These are phyloP conservation scores for Wallacemonas sp. DNA, from an alignment of 208 protist species.

Conservation along the genomic window DNA sequence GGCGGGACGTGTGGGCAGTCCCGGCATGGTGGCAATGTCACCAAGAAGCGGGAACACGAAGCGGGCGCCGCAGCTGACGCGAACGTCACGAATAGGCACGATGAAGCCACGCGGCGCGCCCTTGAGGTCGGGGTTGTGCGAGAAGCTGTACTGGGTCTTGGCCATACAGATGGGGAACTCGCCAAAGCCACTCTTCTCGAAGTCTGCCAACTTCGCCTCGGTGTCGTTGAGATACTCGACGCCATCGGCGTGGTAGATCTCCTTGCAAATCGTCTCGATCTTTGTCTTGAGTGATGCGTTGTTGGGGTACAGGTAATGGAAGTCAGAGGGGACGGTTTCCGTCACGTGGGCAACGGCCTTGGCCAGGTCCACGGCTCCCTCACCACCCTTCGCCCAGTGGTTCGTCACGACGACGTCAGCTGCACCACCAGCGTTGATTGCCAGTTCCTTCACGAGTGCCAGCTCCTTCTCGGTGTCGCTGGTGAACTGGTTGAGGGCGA, in stretches of 20 bases:
- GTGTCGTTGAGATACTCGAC: constrained; percentile 90
- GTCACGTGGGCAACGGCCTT: constrained; percentile 80
- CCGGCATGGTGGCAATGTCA: constrained; percentile 94
- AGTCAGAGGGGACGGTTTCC: constrained; percentile 56
- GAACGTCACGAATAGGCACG: constrained; percentile 94
- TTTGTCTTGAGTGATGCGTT: constrained; percentile 92
- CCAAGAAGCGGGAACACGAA: constrained; percentile 96
- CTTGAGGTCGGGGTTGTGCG: constrained; percentile 87
- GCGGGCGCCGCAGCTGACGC: constrained; percentile 92
- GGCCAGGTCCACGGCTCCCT: constrained; percentile 88
- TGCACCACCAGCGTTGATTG: constrained; percentile 79
- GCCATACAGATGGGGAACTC: constrained; percentile 96
- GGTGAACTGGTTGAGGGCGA: constrained; percentile 95
- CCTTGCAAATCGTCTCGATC: constrained; percentile 95
- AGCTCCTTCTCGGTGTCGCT: constrained; percentile 93
- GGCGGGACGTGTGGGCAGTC: constrained; percentile 93
- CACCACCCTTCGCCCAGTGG: constrained; percentile 94
- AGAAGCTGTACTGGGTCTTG: constrained; percentile 98
- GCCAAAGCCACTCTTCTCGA: constrained; percentile 79
- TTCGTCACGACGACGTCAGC: constrained; percentile 87
- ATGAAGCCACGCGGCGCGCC: constrained; percentile 89
- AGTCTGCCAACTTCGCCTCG: constrained; percentile 86
- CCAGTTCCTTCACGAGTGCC: constrained; percentile 67
- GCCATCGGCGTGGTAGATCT: constrained; percentile 94
- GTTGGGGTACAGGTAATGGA: constrained; percentile 93